phyloP scores from a whole-genome alignment of 441 rosid genomes.

The Euphorbia schlechtendalii region DNA sequence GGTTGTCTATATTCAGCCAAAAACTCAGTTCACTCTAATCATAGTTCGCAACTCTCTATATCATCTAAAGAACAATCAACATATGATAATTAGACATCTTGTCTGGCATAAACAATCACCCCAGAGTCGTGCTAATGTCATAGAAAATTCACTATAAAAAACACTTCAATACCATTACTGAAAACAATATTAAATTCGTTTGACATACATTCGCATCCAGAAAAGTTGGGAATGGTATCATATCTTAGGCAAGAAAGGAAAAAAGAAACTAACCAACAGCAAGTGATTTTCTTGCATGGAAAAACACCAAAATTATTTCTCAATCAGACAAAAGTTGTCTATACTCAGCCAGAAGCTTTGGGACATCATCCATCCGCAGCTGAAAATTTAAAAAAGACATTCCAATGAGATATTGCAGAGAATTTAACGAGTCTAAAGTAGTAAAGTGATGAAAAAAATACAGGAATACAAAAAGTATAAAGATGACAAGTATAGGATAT shows the following conservation, averaged over 20 bases:
- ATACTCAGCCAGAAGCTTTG: slow-evolving; percentile 76
- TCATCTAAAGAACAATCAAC: neutral
- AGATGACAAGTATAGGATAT: neutral
- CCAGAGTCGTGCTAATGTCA: neutral
- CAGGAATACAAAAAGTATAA: too few relatives aligned
- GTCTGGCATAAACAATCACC: neutral
- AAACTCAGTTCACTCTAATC: neutral
- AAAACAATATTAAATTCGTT: neutral
- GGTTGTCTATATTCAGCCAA: neutral
- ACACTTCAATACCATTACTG: neutral
- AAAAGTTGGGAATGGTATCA: neutral
- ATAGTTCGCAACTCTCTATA: neutral
- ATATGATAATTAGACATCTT: neutral
- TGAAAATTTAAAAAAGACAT: slow-evolving; percentile 28
- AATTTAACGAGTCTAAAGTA: neutral
- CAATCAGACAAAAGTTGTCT: slow-evolving; percentile 39
- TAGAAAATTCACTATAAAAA: neutral
- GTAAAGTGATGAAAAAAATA: neutral
- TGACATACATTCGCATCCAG: neutral
- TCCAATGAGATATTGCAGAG: neutral
- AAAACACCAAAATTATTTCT: slow-evolving; percentile 14
- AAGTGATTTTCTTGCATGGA: neutral
- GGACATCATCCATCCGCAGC: slow-evolving; percentile 72
- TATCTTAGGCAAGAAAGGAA: neutral
- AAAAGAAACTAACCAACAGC: neutral